Evolutionary conservation across 345 rosid genomes (phyloP).

Genomic region (Excoecaria cochinchinensis): DNA sequence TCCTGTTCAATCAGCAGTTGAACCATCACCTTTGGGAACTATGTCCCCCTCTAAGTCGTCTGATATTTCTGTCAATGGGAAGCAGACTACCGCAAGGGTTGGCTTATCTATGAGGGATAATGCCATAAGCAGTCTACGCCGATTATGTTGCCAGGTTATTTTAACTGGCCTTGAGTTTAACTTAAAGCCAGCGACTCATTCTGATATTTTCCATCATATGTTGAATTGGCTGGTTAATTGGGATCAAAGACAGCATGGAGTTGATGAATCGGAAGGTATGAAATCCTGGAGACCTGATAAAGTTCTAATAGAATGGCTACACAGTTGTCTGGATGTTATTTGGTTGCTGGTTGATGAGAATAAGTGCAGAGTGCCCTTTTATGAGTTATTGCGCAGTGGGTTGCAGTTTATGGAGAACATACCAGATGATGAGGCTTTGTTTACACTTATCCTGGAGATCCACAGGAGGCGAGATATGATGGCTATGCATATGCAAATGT

Average conservation of each 20-base stretch:
- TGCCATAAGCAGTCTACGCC: slow-evolving; percentile 73
- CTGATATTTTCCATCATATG: slow-evolving; percentile 75
- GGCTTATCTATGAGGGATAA: slow-evolving; percentile 51
- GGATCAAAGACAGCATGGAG: slow-evolving; percentile 79
- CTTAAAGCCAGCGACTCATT: slow-evolving; percentile 84
- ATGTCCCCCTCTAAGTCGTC: slow-evolving; percentile 59
- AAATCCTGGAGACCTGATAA: slow-evolving; percentile 71
- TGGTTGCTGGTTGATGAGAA: slow-evolving; percentile 88
- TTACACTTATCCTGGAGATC: slow-evolving; percentile 89
- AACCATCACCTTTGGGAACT: slow-evolving; percentile 51
- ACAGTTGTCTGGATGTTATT: slow-evolving; percentile 89
- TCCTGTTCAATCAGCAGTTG: slow-evolving; percentile 66
- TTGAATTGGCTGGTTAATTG: slow-evolving; percentile 89
- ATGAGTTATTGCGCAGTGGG: slow-evolving; percentile 85
- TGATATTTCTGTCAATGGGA: slow-evolving; percentile 50
- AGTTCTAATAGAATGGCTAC: slow-evolving; percentile 80
- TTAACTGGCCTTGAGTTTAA: slow-evolving; percentile 63
- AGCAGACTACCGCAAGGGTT: slow-evolving; percentile 43
- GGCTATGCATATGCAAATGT: slow-evolving; percentile 98
- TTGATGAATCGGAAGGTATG: slow-evolving; percentile 56
- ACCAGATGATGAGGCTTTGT: slow-evolving; percentile 95
- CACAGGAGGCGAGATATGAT: slow-evolving; percentile 95
- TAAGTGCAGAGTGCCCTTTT: slow-evolving; percentile 88
- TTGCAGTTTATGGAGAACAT: slow-evolving; percentile 94
- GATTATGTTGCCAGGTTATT: slow-evolving; percentile 88